Percentiles rank a stretch among this genome's conserved stretches.
Conservation (phyloP, 768 basidiomycete species). For the Hebeloma cylindrosporum region DNA sequence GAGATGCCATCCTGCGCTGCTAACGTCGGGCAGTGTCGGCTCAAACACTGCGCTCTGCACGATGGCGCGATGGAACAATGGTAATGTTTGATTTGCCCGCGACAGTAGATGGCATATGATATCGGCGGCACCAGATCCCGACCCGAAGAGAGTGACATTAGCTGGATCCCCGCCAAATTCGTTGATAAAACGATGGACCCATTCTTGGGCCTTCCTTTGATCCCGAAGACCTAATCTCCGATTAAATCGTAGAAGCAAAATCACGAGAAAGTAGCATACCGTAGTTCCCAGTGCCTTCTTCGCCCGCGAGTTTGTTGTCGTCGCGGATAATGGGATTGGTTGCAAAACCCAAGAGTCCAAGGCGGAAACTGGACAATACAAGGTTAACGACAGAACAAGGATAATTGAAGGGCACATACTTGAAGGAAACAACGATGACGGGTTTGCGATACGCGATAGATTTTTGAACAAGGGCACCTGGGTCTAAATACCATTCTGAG, state of each 20-base stretch:
- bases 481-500: constrained; percentile 77
- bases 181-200: constrained; percentile 57
- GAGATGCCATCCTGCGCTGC: constrained; percentile 64
- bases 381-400: constrained; percentile 1
- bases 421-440: constrained; percentile 70
- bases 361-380: constrained; percentile 60
- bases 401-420: constrained; percentile 45
- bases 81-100: constrained; percentile 52
- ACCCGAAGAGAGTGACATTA: constrained; percentile 54
- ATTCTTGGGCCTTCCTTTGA: constrained; percentile 63
- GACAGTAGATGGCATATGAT: constrained; percentile 67
- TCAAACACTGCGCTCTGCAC: constrained; percentile 73
- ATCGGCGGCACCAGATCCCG: constrained; percentile 54
- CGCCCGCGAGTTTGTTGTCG: constrained; percentile 63
- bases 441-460: constrained; percentile 64
- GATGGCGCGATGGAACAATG: constrained; percentile 72
- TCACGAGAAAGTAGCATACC: constrained; percentile 39
- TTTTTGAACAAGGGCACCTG: constrained; percentile 67
- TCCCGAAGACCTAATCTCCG: constrained; percentile 52
- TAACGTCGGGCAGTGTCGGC: constrained; percentile 56
- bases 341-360: constrained; percentile 79
- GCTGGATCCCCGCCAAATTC: constrained; percentile 69
- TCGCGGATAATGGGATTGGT: constrained; percentile 63
- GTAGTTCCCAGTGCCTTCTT: constrained; percentile 77
- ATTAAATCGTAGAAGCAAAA: constrained; percentile 6